phyloP scores from a whole-genome alignment of 257 asterid species.

The Avicennia marina region DNA sequence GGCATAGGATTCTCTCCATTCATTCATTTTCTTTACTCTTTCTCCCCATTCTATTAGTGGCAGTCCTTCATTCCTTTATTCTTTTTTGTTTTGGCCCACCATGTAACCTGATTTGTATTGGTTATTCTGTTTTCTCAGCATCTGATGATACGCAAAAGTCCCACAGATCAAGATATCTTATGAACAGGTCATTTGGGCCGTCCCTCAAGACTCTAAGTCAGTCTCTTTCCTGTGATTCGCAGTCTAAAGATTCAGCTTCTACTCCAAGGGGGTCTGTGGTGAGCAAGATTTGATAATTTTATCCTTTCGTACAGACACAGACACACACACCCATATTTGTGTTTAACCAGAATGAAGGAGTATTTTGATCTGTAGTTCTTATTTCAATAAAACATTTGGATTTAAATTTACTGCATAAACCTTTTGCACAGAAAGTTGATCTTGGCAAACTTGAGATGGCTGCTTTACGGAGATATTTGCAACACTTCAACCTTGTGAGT shows the following conservation, averaged over 20 bases:
- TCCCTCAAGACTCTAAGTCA: slow-evolving; percentile 56
- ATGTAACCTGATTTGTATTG: slow-evolving; percentile 24
- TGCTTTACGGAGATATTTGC: slow-evolving; percentile 80
- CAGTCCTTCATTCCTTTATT: slow-evolving; percentile 28
- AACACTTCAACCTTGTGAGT: slow-evolving; percentile 89
- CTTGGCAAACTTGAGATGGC: slow-evolving; percentile 86
- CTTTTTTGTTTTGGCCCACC: slow-evolving; percentile 45
- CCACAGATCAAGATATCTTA: slow-evolving; percentile 64
- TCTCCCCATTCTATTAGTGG: slow-evolving; percentile 18
- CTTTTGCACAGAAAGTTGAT: slow-evolving; percentile 57
- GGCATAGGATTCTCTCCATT: slow-evolving; percentile 59
- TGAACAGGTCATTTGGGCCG: slow-evolving; percentile 45
- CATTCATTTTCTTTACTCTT: background rate
- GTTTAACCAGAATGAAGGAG: too few species aligned
- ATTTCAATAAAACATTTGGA: too few species aligned
- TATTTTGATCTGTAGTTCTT: too few species aligned
- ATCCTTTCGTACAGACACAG: too few species aligned
- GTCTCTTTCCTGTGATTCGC: slow-evolving; percentile 65
- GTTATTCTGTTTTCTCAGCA: slow-evolving; percentile 35
- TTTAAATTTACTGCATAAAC: background rate
- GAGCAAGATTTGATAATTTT: background rate
- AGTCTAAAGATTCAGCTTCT: slow-evolving; percentile 62
- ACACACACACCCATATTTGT: too few species aligned
- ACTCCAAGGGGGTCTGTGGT: slow-evolving; percentile 50
- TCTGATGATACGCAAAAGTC: slow-evolving; percentile 77